A percentile compares a stretch with the other conserved stretches of the same genome.
Evolutionary conservation across 257 asterid genomes (phyloP).

Genomic region (Ehretia macrophylla): DNA sequence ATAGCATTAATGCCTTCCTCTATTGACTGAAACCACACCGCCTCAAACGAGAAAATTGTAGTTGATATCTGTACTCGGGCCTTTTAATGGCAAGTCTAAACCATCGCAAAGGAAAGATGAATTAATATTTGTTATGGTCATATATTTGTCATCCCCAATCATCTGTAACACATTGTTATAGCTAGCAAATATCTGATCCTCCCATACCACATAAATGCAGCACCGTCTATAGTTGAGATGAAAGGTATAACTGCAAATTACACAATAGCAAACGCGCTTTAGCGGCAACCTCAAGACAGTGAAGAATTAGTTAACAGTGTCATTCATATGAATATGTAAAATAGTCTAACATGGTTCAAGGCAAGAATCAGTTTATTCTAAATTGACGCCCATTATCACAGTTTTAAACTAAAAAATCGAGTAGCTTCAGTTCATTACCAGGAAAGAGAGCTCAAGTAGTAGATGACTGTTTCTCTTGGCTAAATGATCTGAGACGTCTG

Average conservation of each 20-base stretch:
- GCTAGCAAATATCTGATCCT: no score
- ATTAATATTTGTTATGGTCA: no score
- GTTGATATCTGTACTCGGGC: constrained; percentile 23
- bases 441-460: constrained; percentile 27
- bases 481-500: constrained; percentile 45
- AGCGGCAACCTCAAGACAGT: background rate
- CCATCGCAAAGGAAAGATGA: no score
- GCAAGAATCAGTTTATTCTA: no score
- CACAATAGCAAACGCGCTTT: no score
- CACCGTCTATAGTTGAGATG: background rate
- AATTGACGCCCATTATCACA: background rate
- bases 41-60: constrained; percentile 27
- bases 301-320: no score
- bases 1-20: constrained; percentile 4
- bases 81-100: constrained; percentile 1
- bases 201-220: background rate
- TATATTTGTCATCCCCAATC: background rate
- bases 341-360: no score
- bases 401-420: background rate
- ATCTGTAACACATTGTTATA: no score
- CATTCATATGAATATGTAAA: no score
- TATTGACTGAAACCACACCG: constrained; percentile 20
- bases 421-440: constrained; percentile 30
- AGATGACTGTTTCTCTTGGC: constrained; percentile 49
- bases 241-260: background rate